Percentiles rank a stretch among this genome's conserved stretches.
Conservation (phyloP, 2,329 filamentous ascomycete genomes). For the Phialophora macrospora region DNA sequence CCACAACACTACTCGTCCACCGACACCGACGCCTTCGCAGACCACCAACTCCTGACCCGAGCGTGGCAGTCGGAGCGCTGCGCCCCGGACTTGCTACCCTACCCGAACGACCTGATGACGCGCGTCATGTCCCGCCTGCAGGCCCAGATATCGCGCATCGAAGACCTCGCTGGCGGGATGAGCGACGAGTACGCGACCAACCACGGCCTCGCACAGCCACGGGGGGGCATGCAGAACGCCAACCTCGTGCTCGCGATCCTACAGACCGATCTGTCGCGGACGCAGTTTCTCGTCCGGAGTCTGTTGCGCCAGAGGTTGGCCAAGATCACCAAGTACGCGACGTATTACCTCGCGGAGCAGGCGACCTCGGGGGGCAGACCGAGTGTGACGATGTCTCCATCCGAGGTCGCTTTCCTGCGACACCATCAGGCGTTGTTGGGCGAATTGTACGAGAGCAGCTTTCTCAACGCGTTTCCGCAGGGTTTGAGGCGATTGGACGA, state of each 20-base stretch:
- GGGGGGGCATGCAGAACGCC: constrained; percentile 83
- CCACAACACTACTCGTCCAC: constrained; percentile 4
- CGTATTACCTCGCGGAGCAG: constrained; percentile 50
- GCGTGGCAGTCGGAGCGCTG: constrained; percentile 92
- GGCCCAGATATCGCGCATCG: constrained; percentile 66
- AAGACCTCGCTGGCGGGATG: constrained; percentile 59
- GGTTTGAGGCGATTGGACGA: constrained; percentile 86
- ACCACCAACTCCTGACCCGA: constrained; percentile 86
- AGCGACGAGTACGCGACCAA: constrained; percentile 43
- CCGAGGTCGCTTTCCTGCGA: constrained; percentile 81
- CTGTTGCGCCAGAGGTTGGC: constrained; percentile 82
- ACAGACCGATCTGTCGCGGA: constrained; percentile 93
- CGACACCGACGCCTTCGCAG: constrained; percentile 50
- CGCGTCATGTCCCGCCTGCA: constrained; percentile 76
- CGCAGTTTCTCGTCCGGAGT: constrained; percentile 86
- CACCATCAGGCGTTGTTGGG: constrained; percentile 84
- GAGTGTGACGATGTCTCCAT: constrained; percentile 63
- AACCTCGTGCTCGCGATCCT: constrained; percentile 94
- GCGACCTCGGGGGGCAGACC: constrained; percentile 40
- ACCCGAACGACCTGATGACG: constrained; percentile 76
- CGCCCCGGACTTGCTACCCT: constrained; percentile 85
- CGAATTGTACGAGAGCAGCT: constrained; percentile 82
- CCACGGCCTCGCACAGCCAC: constrained; percentile 61
- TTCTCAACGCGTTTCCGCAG: constrained; percentile 79
- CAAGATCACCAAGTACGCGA: constrained; percentile 64